Evolutionary conservation across 768 basidiomycete species (phyloP), one percentile per base, ranked within the genome.

Genomic region (Galerina marginata): DNA sequence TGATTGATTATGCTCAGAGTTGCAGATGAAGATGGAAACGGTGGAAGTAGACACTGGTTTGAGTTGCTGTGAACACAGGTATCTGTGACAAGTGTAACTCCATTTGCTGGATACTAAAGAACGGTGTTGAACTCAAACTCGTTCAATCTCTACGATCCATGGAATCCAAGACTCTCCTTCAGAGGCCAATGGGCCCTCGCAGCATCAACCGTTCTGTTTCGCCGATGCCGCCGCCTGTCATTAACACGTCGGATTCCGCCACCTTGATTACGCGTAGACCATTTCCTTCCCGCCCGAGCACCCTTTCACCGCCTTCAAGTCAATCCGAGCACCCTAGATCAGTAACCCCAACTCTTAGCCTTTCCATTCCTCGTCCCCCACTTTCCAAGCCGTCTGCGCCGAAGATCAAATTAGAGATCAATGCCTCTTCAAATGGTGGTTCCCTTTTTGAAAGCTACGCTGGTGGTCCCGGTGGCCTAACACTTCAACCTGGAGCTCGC

Each of bases 361-460:
- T 69, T 15, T 60, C 61, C 20, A 68, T 69, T 23, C 68, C 68
- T 50, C 65, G 62, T 59, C 62, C 65, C 53, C 60, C 48, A 11
- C 55, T 56, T 25, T 61, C 64, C 25, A 66, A 64, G 44, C 67
- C 64, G 5, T 59, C 66, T 29, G 61, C 60, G 20, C 62, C 62
- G 37, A 71, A 64, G 60, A 69, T 69, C 68, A 69, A 67, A 59
- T 64, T 71, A 20, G 57, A 65, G 53, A 66, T 71, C 65, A 61
- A 65, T 49, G 46, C 67, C 15, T 58, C 56, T 38, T 52, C 63
- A 54, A 54, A 56, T 37, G 69, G 64, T 6, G 75, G 75, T 14
- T 72, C 74, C 16, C 64, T 72, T 23, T 76, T 74, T 50, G 75
- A 72, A 58, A 75, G 72, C 51, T 83, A 83, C 64, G 79, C 79